Percentiles rank a stretch among this genome's conserved stretches.
These are phyloP conservation scores for Dionaea muscipula DNA, from an alignment of 179 eudicot species.

Conservation along the genomic window DNA sequence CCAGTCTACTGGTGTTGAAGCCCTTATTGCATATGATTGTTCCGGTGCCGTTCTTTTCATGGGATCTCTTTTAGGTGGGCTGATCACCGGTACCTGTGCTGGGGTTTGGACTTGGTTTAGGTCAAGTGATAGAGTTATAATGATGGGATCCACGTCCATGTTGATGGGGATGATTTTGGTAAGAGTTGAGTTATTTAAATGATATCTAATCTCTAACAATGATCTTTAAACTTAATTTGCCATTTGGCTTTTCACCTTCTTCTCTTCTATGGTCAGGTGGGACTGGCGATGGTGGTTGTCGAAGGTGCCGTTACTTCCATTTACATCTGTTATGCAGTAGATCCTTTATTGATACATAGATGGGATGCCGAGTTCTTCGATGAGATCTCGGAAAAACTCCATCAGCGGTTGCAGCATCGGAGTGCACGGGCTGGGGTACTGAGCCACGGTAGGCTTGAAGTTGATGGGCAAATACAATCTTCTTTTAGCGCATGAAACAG, in stretches of 20 bases:
- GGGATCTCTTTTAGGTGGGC: constrained; percentile 87
- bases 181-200: too few relatives aligned
- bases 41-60: constrained; percentile 89
- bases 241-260: not conserved
- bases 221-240: too few relatives aligned
- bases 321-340: constrained; percentile 79
- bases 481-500: constrained; percentile 1
- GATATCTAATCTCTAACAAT: too few relatives aligned
- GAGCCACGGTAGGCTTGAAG: constrained; percentile 34
- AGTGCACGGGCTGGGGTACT: constrained; percentile 68
- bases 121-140: constrained; percentile 54
- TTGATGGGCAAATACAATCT: constrained; percentile 33
- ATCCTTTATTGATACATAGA: constrained; percentile 57
- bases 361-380: constrained; percentile 75
- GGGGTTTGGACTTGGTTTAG: constrained; percentile 65
- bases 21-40: constrained; percentile 88
- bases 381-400: constrained; percentile 65
- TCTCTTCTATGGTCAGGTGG: constrained; percentile 37
- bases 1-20: constrained; percentile 95
- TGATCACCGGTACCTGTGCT: constrained; percentile 83
- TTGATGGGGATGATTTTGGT: constrained; percentile 97
- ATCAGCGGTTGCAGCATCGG: constrained; percentile 82
- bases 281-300: constrained; percentile 82
- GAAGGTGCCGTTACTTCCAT: constrained; percentile 89
- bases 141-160: constrained; percentile 91